Conservation (phyloP, 345 rosid species). For the Gossypium anomalum region DNA sequence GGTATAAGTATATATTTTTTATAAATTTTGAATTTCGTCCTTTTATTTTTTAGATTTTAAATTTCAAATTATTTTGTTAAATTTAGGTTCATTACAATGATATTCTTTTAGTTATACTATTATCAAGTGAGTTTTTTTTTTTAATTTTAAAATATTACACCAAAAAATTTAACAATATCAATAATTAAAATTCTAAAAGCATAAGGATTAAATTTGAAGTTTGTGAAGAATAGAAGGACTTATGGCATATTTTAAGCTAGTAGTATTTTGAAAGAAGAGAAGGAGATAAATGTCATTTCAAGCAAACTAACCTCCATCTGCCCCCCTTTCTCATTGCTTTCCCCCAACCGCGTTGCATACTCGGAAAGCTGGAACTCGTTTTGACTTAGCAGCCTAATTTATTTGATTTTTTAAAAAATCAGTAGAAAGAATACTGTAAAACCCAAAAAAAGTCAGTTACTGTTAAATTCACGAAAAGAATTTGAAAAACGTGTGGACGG, state of each 20-base stretch:
- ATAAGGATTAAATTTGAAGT: too few species aligned
- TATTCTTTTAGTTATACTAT: too few species aligned
- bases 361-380: slow-evolving; percentile 20
- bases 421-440: not conserved
- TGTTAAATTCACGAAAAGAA: not conserved
- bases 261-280: not conserved
- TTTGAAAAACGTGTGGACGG: slow-evolving; percentile 81
- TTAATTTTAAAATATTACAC: too few species aligned
- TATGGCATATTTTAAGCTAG: too few species aligned
- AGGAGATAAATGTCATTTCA: slow-evolving; percentile 7
- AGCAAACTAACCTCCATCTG: not conserved
- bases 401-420: not conserved
- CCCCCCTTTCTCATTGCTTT: slow-evolving; percentile 3
- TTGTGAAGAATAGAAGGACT: not conserved
- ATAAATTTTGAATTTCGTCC: too few species aligned
- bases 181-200: too few species aligned
- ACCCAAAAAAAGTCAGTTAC: not conserved
- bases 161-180: too few species aligned
- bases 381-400: slow-evolving; percentile 28
- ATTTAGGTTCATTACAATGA: too few species aligned
- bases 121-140: too few species aligned
- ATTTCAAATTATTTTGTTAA: too few species aligned
- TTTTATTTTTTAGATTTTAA: too few species aligned
- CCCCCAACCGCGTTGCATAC: slow-evolving; percentile 23
- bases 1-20: too few species aligned